Evolutionary conservation across 208 protist genomes (phyloP), one percentile per base, ranked within the genome.

Genomic region (Trypanosoma caninum): DNA sequence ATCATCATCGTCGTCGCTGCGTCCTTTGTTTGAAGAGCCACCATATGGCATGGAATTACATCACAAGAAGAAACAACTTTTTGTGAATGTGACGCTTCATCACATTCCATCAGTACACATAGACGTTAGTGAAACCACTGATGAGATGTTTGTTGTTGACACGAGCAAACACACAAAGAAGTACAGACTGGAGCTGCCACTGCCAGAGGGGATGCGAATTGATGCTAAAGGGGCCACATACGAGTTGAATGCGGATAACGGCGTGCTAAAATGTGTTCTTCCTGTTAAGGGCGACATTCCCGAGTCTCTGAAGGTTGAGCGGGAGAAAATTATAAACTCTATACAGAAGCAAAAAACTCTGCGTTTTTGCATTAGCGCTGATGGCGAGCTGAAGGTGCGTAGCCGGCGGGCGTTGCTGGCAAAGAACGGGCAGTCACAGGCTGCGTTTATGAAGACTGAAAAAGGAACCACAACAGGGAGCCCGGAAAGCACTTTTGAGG

Each of bases 301-400:
- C 0, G 53, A 34, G 16, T 52, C 44, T 14, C 70, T 90, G 20
- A 56, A 76, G 65, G 59, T 59, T 46, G 69, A 78, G 53, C 81
- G 81, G 37, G 80, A 76, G 25, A 65, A 52, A 35, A 65, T 92
- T 59, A 34, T 79, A 25, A 65, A 87, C 31, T 59, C 71, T 35
- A 82, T 92, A 45, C 72, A 62, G 0, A 65, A 81, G 55, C 79
- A 91, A 56, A 72, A 70, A 50, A 65, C 81, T 9, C 71, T 93
- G 54, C 85, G 89, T 31, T 95, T 95, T 65, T 76, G 69, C 27
- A 69, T 90, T 9, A 64, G 62, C 45, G 58, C 67, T 52, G 84
- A 93, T 55, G 89, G 89, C 31, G 85, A 83, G 34, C 65, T 95
- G 41, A 82, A 62, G 58, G 86, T 95, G 41, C 82, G 89, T 59